A percentile compares a stretch with the other conserved stretches of the same genome.
phyloP scores from a whole-genome alignment of 2,329 filamentous ascomycete species.

The Calonectria pseudoreteaudii region DNA sequence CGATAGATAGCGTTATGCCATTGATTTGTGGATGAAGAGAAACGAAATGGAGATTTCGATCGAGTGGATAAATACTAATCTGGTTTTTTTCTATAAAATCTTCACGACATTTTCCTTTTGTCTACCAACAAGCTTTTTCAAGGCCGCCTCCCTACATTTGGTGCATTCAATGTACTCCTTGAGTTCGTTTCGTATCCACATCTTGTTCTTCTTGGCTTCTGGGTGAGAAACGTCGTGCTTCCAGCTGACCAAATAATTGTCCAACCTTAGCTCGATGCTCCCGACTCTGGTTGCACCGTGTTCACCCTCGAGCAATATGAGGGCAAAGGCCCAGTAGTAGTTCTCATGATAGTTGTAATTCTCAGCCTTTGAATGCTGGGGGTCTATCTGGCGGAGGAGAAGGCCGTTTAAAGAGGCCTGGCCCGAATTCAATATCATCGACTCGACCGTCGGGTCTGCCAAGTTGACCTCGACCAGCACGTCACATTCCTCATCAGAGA shows the following conservation, averaged over 20 bases:
- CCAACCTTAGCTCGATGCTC: constrained; percentile 15
- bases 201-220: neutral
- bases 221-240: neutral
- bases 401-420: constrained; percentile 7
- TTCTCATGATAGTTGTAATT: neutral
- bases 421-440: neutral
- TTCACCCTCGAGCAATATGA: constrained; percentile 4
- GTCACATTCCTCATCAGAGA: constrained; percentile 18
- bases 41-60: neutral
- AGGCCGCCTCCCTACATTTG: neutral
- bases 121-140: neutral
- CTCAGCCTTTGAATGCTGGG: neutral
- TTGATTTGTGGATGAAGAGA: too few species aligned
- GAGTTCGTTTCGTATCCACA: neutral
- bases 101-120: neutral
- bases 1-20: too few species aligned
- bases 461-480: constrained; percentile 19
- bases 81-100: neutral
- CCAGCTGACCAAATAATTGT: constrained; percentile 24
- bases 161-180: constrained; percentile 2
- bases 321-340: constrained; percentile 13
- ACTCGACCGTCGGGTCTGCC: constrained; percentile 3
- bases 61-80: too few species aligned
- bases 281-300: constrained; percentile 15
- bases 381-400: constrained; percentile 16